These are phyloP conservation scores for Endoconidiophora polonica DNA, from an alignment of 2,329 filamentous ascomycete genomes.

Conservation along the genomic window DNA sequence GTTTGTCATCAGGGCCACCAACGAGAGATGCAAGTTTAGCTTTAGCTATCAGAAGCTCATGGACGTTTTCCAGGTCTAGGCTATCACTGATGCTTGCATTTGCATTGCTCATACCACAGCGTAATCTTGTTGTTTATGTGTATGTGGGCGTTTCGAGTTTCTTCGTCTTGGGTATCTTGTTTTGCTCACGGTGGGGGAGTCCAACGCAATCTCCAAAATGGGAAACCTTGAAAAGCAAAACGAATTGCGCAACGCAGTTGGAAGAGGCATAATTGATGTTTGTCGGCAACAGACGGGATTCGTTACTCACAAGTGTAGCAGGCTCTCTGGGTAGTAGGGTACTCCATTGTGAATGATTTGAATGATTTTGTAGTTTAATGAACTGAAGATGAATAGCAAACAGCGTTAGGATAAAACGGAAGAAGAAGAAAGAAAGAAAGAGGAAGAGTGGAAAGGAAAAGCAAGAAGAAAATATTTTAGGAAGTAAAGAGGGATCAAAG, in stretches of 20 bases:
- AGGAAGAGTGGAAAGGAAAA: constrained; percentile 3
- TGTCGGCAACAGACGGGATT: constrained; percentile 10
- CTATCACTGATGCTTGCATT: too few species aligned
- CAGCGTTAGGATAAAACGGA: background rate
- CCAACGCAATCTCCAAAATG: background rate
- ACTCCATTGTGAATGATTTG: constrained; percentile 26
- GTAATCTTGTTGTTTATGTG: too few species aligned
- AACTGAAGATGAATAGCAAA: constrained; percentile 4
- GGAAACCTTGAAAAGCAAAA: background rate
- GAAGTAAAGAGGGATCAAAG: background rate
- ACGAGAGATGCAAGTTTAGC: too few species aligned
- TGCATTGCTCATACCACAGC: too few species aligned
- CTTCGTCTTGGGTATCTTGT: too few species aligned
- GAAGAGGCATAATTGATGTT: background rate
- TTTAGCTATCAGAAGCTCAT: too few species aligned
- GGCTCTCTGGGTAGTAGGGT: constrained; percentile 24
- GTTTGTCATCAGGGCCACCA: too few species aligned
- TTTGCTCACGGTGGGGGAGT: too few species aligned
- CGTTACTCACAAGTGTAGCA: constrained; percentile 35
- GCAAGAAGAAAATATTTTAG: constrained; percentile 1
- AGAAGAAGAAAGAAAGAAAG: constrained; percentile 9
- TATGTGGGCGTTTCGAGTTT: too few species aligned
- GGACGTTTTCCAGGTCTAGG: too few species aligned
- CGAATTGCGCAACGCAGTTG: background rate
- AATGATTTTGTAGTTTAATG: background rate